These are phyloP conservation scores for Chrysanthemum makinoi DNA, from an alignment of 129 eudicot species.

Conservation along the genomic window DNA sequence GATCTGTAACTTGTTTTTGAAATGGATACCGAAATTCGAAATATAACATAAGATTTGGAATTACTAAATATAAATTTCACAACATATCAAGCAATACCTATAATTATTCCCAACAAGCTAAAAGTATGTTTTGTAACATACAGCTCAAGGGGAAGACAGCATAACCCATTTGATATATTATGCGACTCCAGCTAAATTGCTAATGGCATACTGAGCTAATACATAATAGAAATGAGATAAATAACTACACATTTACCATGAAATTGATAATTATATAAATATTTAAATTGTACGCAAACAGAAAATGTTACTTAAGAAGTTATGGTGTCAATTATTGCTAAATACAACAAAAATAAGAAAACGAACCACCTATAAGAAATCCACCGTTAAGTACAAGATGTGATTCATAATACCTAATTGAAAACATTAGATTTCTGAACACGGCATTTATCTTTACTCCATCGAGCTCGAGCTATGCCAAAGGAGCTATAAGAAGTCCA, in stretches of 20 bases:
- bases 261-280: background rate
- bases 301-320: background rate
- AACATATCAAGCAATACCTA: too few relatives aligned
- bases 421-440: slow-evolving; percentile 3
- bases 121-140: too few relatives aligned
- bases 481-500: too few relatives aligned
- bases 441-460: background rate
- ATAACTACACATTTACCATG: background rate
- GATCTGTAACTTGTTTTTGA: too few relatives aligned
- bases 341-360: background rate
- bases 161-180: background rate
- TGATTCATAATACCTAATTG: background rate
- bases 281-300: background rate
- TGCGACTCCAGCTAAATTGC: background rate
- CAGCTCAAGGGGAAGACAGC: background rate
- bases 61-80: too few relatives aligned
- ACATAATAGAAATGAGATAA: background rate
- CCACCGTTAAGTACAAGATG: background rate
- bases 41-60: too few relatives aligned
- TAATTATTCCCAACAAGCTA: too few relatives aligned
- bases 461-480: background rate
- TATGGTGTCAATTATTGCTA: slow-evolving; percentile 5
- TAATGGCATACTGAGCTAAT: background rate
- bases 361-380: background rate
- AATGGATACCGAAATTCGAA: too few relatives aligned